A percentile compares a stretch with the other conserved stretches of the same genome.
Conservation (phyloP, 768 basidiomycete genomes). For the Psilocybe cyanescens region DNA sequence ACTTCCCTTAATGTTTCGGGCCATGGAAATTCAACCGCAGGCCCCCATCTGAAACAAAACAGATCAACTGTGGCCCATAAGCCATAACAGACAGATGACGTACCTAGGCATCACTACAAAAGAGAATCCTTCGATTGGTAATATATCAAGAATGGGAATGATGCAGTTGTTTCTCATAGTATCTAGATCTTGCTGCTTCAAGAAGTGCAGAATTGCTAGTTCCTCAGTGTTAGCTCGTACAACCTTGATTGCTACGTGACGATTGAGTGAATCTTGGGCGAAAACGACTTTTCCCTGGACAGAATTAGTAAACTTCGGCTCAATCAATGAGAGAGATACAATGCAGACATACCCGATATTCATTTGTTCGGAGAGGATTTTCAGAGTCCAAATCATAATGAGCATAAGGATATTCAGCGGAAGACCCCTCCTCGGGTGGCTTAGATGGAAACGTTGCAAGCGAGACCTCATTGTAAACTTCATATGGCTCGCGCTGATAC, state of each 20-base stretch:
- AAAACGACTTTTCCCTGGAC: not conserved
- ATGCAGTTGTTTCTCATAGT: slow-evolving; percentile 10
- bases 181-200: slow-evolving; percentile 15
- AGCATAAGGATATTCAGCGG: slow-evolving; percentile 12
- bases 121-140: no score
- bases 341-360: no score
- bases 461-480: no score
- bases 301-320: not conserved
- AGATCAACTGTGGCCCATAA: no score
- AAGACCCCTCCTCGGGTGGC: not conserved
- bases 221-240: slow-evolving; percentile 24
- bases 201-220: slow-evolving; percentile 20
- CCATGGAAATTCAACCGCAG: no score
- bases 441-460: not conserved
- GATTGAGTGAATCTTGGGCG: slow-evolving; percentile 25
- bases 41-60: no score
- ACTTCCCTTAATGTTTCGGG: no score
- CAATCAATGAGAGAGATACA: no score
- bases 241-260: slow-evolving; percentile 30
- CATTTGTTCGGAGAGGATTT: not conserved
- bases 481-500: not conserved
- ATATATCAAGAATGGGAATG: slow-evolving; percentile 15
- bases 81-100: no score
- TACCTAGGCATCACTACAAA: no score
- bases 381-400: not conserved